These are phyloP conservation scores for Aspergillus homomorphus DNA, from an alignment of 495 filamentous ascomycete genomes.

Conservation along the genomic window DNA sequence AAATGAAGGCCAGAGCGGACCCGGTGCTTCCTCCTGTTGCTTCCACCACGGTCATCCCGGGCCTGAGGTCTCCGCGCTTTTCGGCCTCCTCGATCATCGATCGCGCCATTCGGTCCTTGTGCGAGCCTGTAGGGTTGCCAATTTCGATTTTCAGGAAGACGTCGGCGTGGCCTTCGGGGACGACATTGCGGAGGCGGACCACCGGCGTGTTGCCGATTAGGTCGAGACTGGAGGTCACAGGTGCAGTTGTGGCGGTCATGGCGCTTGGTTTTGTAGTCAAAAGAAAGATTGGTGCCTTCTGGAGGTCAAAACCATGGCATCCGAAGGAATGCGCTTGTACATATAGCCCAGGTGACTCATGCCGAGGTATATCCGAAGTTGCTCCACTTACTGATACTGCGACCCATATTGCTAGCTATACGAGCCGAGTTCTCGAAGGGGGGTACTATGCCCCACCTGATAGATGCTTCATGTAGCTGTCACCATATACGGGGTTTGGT, in stretches of 20 bases:
- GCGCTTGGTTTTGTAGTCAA: neutral
- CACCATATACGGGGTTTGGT: no score
- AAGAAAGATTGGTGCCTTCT: no score
- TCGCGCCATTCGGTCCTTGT: conserved; percentile 21
- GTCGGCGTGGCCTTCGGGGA: conserved; percentile 2
- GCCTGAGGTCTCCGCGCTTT: conserved; percentile 12
- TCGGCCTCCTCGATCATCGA: conserved; percentile 21
- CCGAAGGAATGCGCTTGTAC: no score
- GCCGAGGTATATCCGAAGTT: no score
- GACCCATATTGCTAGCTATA: no score
- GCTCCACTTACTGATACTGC: no score
- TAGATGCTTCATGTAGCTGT: no score
- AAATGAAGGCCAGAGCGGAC: conserved; percentile 16
- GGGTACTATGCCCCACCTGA: no score
- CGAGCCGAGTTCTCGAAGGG: no score
- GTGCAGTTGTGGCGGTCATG: neutral
- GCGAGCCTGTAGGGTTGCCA: conserved; percentile 18
- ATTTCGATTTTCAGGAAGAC: conserved; percentile 18
- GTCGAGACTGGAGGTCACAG: neutral
- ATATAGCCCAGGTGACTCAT: no score
- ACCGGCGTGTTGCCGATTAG: conserved; percentile 10
- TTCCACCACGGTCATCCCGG: conserved; percentile 18
- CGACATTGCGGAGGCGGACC: conserved; percentile 9
- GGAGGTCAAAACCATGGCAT: neutral
- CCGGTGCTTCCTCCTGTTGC: conserved; percentile 20